Evolutionary conservation across 352 stramenopile genomes (phyloP).

Genomic region (Lagenidium sp.): DNA sequence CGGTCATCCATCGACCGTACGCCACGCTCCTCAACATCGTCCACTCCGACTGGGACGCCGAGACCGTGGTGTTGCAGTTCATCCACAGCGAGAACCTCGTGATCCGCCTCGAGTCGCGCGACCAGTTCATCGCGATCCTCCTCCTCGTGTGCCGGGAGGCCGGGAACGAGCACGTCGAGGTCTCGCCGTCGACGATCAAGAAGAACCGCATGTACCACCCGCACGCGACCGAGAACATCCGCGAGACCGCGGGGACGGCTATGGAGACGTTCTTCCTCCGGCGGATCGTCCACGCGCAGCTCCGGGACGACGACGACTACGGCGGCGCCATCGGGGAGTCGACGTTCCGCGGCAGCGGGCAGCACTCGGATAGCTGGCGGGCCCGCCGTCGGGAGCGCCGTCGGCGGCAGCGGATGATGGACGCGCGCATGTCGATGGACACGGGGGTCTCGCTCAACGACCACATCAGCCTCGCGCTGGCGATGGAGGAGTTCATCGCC

Average conservation of each 20-base stretch:
- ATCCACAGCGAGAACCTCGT: slow-evolving; percentile 43
- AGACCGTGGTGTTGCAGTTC: slow-evolving; percentile 60
- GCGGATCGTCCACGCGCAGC: slow-evolving; percentile 13
- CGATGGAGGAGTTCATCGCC: slow-evolving; percentile 14
- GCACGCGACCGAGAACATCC: slow-evolving; percentile 22
- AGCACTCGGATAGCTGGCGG: background rate
- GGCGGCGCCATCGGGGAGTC: background rate
- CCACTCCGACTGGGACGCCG: slow-evolving; percentile 36
- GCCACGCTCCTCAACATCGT: slow-evolving; percentile 38
- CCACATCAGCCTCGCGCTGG: slow-evolving; percentile 6
- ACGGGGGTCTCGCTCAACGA: slow-evolving; percentile 12
- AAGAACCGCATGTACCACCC: slow-evolving; percentile 54
- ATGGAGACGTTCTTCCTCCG: slow-evolving; percentile 54
- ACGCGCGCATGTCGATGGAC: slow-evolving; percentile 36
- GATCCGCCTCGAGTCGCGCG: slow-evolving; percentile 36
- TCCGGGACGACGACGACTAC: background rate
- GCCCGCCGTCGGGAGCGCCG: background rate
- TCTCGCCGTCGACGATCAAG: slow-evolving; percentile 29
- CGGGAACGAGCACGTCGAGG: slow-evolving; percentile 36
- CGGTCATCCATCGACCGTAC: slow-evolving; percentile 49
- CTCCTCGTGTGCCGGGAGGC: slow-evolving; percentile 52
- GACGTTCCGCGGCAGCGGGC: background rate
- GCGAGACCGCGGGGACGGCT: slow-evolving; percentile 12
- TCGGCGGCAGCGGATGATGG: slow-evolving; percentile 6
- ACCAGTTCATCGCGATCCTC: slow-evolving; percentile 60